Evolutionary conservation across 176 grass and related monocot species (phyloP), one percentile per base, ranked within the genome.

Genomic region (Tillandsia fasciculata): DNA sequence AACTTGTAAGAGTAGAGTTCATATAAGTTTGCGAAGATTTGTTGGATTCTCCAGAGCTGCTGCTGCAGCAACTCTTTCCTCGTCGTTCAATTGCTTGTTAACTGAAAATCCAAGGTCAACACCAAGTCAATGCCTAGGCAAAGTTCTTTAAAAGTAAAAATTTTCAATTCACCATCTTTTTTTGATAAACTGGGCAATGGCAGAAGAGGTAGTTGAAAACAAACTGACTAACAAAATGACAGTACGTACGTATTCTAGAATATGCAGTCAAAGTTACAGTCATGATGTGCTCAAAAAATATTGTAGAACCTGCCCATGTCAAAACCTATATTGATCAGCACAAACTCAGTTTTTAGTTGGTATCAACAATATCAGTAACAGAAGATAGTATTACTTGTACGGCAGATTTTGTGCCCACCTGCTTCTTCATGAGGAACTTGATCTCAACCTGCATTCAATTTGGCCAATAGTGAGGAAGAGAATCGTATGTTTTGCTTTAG

Each of bases 21-120:
- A 70, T 87, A 97, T 86, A 79, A 97, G 70, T 72, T 97, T 89
- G 15, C 94, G 86, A 49, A 97, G 79, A 64, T 92, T 97, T 42
- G 94, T 20, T 20, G 20, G 94, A 72, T 97, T 97, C 78, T 97
- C 94, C 68, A 97, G 74, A 12, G 89, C 94, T 64, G 89, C 94
- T 64, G 89, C 94, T 20, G 20, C 20, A 3, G 84, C 87, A 1
- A 97, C 89, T 71, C 94, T 83, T 77, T 97, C 94, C 83, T 97
- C 92, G 77, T 97, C 94, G 11, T 97, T 97, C 78, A 97, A 70
- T 58, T 92, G 94, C 56, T 92, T 97, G 79, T 97, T 97, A 81
- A 93, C 89, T 97, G 84, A 14, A 77, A 79, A 79, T 74, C n/a
- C 42, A 72, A 82, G 67, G 1, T 51, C 64, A 48, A 49, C 65